These are phyloP conservation scores for Meira nashicola DNA, from an alignment of 1,284 basidiomycete species.

Conservation along the genomic window DNA sequence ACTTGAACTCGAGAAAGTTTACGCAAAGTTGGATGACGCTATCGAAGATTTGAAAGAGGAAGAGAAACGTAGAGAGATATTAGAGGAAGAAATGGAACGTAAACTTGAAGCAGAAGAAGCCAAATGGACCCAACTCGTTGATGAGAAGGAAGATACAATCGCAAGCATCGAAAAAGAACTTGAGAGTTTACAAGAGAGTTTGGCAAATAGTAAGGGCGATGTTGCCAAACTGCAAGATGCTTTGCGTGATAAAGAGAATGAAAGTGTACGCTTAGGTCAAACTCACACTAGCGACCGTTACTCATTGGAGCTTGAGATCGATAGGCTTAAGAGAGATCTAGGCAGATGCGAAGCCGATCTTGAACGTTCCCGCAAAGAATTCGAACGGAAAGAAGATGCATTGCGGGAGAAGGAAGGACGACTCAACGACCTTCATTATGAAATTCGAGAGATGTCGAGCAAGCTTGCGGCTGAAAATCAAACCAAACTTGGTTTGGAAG, in stretches of 20 bases:
- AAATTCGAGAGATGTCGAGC: conserved; percentile 34
- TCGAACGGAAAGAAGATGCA: conserved; percentile 65
- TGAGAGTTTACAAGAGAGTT: conserved; percentile 27
- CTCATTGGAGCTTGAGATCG: conserved; percentile 76
- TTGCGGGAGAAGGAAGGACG: conserved; percentile 66
- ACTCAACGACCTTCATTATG: conserved; percentile 59
- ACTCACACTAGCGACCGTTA: conserved; percentile 66
- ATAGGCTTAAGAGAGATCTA: conserved; percentile 78
- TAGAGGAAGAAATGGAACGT: conserved; percentile 55
- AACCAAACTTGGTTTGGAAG: conserved; percentile 34
- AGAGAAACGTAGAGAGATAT: conserved; percentile 52
- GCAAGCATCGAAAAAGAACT: conserved; percentile 37
- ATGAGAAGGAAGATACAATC: conserved; percentile 40
- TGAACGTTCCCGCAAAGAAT: conserved; percentile 66
- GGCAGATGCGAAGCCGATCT: conserved; percentile 76
- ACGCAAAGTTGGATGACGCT: conserved; percentile 47
- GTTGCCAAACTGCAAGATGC: conserved; percentile 62
- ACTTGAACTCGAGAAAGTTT: conserved; percentile 48
- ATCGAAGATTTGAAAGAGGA: conserved; percentile 55
- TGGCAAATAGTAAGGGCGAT: conserved; percentile 30
- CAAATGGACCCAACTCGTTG: conserved; percentile 31
- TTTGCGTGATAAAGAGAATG: conserved; percentile 61
- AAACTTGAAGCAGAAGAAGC: conserved; percentile 41
- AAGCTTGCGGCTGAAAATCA: conserved; percentile 45
- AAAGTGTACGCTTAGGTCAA: conserved; percentile 68